These are phyloP conservation scores for Asterophora parasitica DNA, from an alignment of 768 basidiomycete species.

Conservation along the genomic window DNA sequence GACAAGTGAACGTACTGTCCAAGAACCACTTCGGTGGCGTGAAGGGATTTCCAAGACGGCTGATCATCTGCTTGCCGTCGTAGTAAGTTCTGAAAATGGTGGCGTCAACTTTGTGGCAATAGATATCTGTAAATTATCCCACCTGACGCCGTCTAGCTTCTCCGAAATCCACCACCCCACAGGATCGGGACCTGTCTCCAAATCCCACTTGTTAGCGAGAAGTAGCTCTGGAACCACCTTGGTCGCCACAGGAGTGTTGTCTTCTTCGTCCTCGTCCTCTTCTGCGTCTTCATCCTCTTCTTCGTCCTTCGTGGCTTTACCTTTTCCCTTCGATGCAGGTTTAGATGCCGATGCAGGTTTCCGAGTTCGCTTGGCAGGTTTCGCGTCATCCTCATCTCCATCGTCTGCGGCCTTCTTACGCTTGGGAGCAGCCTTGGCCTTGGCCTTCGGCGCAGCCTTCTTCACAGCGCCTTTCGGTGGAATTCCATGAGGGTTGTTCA, in stretches of 20 bases:
- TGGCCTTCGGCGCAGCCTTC: constrained; percentile 17
- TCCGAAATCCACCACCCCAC: constrained; percentile 61
- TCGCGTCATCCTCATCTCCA: constrained; percentile 13
- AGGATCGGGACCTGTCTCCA: constrained; percentile 49
- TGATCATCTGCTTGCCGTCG: constrained; percentile 47
- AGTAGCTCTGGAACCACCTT: constrained; percentile 42
- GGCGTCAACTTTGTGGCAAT: background rate
- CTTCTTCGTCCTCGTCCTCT: constrained; percentile 1
- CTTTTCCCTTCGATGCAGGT: constrained; percentile 13
- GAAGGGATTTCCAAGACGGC: constrained; percentile 56
- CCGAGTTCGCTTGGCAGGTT: constrained; percentile 10
- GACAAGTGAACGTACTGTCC: constrained; percentile 35
- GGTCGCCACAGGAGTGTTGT: constrained; percentile 5
- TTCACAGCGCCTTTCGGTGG: constrained; percentile 20
- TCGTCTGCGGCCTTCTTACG: constrained; percentile 21
- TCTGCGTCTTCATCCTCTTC: constrained; percentile 15
- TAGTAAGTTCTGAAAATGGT: constrained; percentile 40
- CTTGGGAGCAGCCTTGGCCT: constrained; percentile 15
- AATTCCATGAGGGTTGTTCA: constrained; percentile 36
- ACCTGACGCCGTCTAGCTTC: constrained; percentile 60
- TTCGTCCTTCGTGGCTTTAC: constrained; percentile 24
- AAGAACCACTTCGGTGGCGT: constrained; percentile 55
- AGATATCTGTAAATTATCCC: constrained; percentile 11
- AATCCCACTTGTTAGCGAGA: constrained; percentile 54
- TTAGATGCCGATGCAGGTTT: constrained; percentile 11